A percentile compares a stretch with the other conserved stretches of the same genome.
Conservation (phyloP, 768 basidiomycete genomes). For the Mycena olivaceomarginata region DNA sequence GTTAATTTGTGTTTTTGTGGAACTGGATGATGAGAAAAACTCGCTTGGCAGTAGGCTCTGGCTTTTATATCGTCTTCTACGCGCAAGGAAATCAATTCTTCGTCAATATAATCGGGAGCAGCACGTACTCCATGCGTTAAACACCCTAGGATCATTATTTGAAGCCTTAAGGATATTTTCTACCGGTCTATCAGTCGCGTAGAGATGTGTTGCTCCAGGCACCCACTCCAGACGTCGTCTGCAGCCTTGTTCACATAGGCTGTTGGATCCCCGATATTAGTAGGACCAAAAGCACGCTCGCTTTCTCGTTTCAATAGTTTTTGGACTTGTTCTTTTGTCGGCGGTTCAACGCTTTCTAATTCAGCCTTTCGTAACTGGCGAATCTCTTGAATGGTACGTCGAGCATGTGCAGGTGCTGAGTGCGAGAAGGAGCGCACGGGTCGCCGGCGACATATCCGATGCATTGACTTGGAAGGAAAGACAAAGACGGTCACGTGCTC, state of each 20-base stretch:
- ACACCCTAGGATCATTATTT: slow-evolving; percentile 38
- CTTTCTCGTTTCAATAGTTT: slow-evolving; percentile 27
- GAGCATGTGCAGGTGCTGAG: slow-evolving; percentile 28
- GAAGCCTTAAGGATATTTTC: slow-evolving; percentile 35
- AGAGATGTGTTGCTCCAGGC: not conserved
- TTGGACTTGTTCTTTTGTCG: slow-evolving; percentile 29
- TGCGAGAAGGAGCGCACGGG: slow-evolving; percentile 25
- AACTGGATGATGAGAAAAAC: not conserved
- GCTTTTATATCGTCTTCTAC: slow-evolving; percentile 38
- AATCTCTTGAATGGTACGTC: slow-evolving; percentile 31
- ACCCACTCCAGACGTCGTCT: slow-evolving; percentile 44
- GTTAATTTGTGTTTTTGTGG: not conserved
- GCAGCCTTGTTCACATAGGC: slow-evolving; percentile 30
- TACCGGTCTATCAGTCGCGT: slow-evolving; percentile 8
- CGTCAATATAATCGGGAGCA: not conserved
- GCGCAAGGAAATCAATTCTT: not conserved
- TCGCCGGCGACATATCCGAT: not conserved
- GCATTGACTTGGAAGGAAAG: not conserved
- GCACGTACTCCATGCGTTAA: slow-evolving; percentile 41
- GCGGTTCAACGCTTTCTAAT: not conserved
- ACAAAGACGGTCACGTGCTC: slow-evolving; percentile 12
- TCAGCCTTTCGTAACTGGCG: slow-evolving; percentile 7
- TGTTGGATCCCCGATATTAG: slow-evolving; percentile 16
- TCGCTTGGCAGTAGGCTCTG: slow-evolving; percentile 22
- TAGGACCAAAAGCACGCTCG: slow-evolving; percentile 36